These are phyloP conservation scores for Ophiocordyceps unilateralis DNA, from an alignment of 2,329 filamentous ascomycete species.

Conservation along the genomic window DNA sequence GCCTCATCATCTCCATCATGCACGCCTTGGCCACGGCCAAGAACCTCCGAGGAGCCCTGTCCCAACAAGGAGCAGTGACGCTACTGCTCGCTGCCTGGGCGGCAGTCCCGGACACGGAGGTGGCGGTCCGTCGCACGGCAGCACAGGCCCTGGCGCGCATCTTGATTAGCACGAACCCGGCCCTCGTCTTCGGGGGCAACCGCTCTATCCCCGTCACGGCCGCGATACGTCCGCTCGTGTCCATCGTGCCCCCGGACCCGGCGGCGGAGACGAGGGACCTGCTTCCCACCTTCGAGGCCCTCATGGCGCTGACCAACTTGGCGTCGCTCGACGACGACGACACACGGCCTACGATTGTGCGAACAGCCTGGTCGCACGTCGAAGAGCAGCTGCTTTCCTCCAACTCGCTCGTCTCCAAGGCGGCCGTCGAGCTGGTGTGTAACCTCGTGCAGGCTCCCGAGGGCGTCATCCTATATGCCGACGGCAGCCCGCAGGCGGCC, in stretches of 20 bases:
- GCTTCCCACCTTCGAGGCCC: conserved; percentile 73
- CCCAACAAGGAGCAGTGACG: conserved; percentile 86
- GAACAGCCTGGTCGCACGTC: conserved; percentile 53
- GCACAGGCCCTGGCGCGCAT: conserved; percentile 73
- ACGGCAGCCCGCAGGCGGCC: conserved; percentile 46
- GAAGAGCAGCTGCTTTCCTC: conserved; percentile 70
- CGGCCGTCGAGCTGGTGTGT: conserved; percentile 76
- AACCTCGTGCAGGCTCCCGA: conserved; percentile 62
- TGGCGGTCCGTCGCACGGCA: conserved; percentile 35
- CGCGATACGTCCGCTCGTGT: conserved; percentile 67
- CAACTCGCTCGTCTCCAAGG: conserved; percentile 62
- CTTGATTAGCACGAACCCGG: conserved; percentile 70
- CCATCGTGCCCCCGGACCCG: conserved; percentile 52
- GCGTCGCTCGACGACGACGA: conserved; percentile 60
- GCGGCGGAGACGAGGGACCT: conserved; percentile 52
- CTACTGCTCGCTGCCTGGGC: conserved; percentile 58
- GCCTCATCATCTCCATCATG: conserved; percentile 60
- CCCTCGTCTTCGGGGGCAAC: conserved; percentile 65
- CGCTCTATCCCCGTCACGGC: conserved; percentile 58
- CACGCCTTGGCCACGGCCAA: conserved; percentile 60
- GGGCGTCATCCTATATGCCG: conserved; percentile 52
- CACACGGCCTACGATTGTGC: conserved; percentile 51
- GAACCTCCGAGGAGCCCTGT: conserved; percentile 58
- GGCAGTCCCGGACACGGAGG: conserved; percentile 36
- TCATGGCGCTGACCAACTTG: conserved; percentile 87